Percentiles rank a stretch among this genome's conserved stretches.
phyloP scores from a whole-genome alignment of 176 grass and related monocot genomes.

The Canna indica region DNA sequence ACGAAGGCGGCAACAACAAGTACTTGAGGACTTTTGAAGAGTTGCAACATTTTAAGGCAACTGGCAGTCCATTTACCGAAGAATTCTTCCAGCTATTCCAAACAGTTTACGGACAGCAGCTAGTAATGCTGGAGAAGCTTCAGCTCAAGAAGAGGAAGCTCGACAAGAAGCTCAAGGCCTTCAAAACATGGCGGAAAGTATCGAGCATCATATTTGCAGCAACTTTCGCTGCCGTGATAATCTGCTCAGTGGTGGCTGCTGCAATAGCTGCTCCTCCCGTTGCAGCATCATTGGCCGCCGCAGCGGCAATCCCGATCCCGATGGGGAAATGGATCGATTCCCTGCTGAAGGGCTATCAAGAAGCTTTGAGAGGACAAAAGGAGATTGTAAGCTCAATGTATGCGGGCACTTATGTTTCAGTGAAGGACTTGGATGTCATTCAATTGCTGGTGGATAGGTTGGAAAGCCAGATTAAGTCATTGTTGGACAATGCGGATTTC shows the following conservation, averaged over 20 bases:
- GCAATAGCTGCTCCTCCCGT: slow-evolving; percentile 30
- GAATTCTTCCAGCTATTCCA: slow-evolving; percentile 78
- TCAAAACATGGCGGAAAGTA: slow-evolving; percentile 73
- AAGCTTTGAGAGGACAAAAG: slow-evolving; percentile 24
- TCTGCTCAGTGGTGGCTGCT: slow-evolving; percentile 30
- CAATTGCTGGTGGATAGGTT: slow-evolving; percentile 50
- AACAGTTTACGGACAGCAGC: slow-evolving; percentile 66
- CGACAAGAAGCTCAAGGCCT: slow-evolving; percentile 63
- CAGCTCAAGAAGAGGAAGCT: slow-evolving; percentile 57
- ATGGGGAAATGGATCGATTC: slow-evolving; percentile 37
- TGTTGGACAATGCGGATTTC: slow-evolving; percentile 52
- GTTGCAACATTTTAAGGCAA: slow-evolving; percentile 64
- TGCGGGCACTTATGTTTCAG: slow-evolving; percentile 49
- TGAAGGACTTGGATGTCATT: slow-evolving; percentile 79
- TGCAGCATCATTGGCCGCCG: slow-evolving; percentile 62
- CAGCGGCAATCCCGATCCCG: slow-evolving; percentile 19
- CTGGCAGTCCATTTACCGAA: slow-evolving; percentile 72
- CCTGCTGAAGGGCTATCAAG: slow-evolving; percentile 26
- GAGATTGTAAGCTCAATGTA: slow-evolving; percentile 33
- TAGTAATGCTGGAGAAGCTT: slow-evolving; percentile 69
- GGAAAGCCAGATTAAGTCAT: slow-evolving; percentile 42
- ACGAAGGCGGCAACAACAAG: slow-evolving; percentile 21
- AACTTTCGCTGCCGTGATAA: slow-evolving; percentile 33
- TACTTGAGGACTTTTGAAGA: slow-evolving; percentile 69
- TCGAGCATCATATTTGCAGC: slow-evolving; percentile 76